Evolutionary conservation across 495 filamentous ascomycete species (phyloP), one percentile per base, ranked within the genome.

Genomic region (Extremus antarcticus): DNA sequence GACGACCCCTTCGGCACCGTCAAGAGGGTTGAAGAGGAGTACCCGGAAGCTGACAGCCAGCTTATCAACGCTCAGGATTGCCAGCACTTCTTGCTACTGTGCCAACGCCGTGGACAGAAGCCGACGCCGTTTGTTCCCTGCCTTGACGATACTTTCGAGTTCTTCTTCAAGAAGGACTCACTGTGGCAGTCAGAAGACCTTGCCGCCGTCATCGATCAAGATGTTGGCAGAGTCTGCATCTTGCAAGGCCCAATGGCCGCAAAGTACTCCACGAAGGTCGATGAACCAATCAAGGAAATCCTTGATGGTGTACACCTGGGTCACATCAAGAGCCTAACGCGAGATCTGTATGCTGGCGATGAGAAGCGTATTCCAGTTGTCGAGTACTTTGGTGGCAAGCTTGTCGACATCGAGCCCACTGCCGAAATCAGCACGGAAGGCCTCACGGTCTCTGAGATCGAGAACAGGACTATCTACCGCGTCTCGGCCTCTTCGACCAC

Each of bases 81-180:
- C 25, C 91, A 98, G 70, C 86, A 96, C 67, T 97, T 98, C 74
- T 72, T 97, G 51, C 74, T 90, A 4, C 80, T 98, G n/a, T 96
- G 90, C 74, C 83, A 90, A 67, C 84, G 90, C 4, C 86, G 85
- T 35, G 87, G 86, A 17, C 94, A 98, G 75, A 98, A 98, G 74
- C 92, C 92, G 0, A 87, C 92, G 16, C 91, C 91, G 2, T 98
- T 98, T 64, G 89, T 98, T 47, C 92, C 92, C 13, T 76, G 83
- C 2, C 76, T 98, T 25, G 92, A 98, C 68, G 91, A 94, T 52
- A 91, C 86, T 60, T 96, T 98, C 48, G 92, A 96, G 68, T 94
- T 89, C 69, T 98, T 85, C 74, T 97, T 98, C 83, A 98, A 98
- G 82, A 98, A 98, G 72, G 92, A 98, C 70, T 96, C 91, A n/a